Evolutionary conservation across 139 green algal genomes (phyloP), one percentile per base, ranked within the genome.

Genomic region (Tetradesmus obliquus): DNA sequence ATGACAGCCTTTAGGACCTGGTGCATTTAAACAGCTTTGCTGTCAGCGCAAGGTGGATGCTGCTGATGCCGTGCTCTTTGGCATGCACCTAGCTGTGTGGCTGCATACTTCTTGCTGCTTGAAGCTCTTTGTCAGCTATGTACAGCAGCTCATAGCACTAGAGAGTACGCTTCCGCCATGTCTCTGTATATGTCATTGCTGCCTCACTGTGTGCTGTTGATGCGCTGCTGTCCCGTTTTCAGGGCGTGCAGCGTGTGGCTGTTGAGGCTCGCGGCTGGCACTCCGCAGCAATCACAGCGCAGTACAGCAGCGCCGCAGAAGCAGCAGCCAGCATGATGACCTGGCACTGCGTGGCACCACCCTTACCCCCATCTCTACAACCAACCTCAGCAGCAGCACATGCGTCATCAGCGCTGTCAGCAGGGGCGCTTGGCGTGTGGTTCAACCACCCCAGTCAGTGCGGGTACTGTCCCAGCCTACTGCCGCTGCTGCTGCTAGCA

Each of bases 401-500:
- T 13, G 84, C 60, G 13, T 19, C 79, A 87, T 5, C 82, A 69
- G 20, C 54, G 0, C 13, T 69, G 45, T 5, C 12, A 55, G 20
- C 86, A 72, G 86, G 86, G 55, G 69, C 86, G 45, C 71, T 90
- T 12, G 86, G 86, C 0, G 54, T 83, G 20, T 90, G 69, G 2
- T 69, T 71, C 20, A 90, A 84, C 69, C 86, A 90, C n/a, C 86
- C 86, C 8, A 84, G 2, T 32, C 86, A 90, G 53, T 10, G 55
- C 5, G 69, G 86, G 2, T 90, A 84, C 22, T 10, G 84, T 10
- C 86, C 86, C 57, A 22, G 20, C 5, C 13, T 90, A 6, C 86
- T 71, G 3, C 86, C 79, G 71, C 71, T 90, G 86, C 71, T 90
- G 86, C 71, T 90, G 86, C 86, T 90, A 5, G 86, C 86, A 6